Conservation (phyloP, 352 stramenopile species). For the Aphanomyces astaci region DNA sequence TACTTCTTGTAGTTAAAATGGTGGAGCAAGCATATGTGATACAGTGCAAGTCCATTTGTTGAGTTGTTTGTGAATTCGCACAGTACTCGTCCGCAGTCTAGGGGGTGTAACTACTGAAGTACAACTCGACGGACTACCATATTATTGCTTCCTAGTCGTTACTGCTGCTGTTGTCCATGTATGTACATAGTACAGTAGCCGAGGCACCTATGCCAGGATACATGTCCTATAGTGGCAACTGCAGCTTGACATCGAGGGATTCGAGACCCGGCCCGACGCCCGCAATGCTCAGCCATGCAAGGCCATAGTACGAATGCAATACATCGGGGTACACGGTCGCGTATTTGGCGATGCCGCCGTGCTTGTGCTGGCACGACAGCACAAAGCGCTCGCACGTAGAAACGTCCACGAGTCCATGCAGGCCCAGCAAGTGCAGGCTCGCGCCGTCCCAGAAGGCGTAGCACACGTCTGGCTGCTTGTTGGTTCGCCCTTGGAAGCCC, state of each 20-base stretch:
- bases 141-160: no score
- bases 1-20: no score
- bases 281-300: slow-evolving; percentile 85
- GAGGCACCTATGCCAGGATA: no score
- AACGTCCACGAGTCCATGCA: slow-evolving; percentile 70
- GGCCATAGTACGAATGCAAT: slow-evolving; percentile 88
- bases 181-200: no score
- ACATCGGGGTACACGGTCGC: slow-evolving; percentile 58
- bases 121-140: no score
- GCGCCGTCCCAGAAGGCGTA: slow-evolving; percentile 91
- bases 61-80: no score
- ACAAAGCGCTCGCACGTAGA: slow-evolving; percentile 66
- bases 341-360: slow-evolving; percentile 38
- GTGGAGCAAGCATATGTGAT: no score
- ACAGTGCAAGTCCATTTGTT: no score
- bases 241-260: slow-evolving; percentile 23
- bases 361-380: slow-evolving; percentile 69
- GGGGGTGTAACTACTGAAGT: no score
- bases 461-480: slow-evolving; percentile 86
- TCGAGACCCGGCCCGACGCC: slow-evolving; percentile 26
- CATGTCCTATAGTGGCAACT: slow-evolving; percentile 14
- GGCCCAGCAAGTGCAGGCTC: slow-evolving; percentile 72
- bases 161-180: no score
- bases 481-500: slow-evolving; percentile 86
- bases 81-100: no score